phyloP scores from a whole-genome alignment of 495 filamentous ascomycete species.

The Penicillium cinerascens region DNA sequence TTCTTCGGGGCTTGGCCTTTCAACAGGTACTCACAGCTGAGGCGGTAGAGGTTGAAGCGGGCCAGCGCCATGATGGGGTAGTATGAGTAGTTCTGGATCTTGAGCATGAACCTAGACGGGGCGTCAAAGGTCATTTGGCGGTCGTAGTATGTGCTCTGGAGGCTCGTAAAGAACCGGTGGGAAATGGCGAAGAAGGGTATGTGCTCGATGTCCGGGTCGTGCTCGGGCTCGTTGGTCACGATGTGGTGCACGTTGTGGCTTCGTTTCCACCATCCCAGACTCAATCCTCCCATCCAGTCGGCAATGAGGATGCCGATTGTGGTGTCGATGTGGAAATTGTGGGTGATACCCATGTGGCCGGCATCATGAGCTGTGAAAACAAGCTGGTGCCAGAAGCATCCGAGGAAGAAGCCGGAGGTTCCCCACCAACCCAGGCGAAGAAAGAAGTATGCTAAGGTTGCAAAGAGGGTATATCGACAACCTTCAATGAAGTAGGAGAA shows the following conservation, averaged over 20 bases:
- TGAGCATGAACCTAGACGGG: conserved; percentile 65
- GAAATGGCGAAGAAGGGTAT: conserved; percentile 94
- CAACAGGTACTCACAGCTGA: conserved; percentile 81
- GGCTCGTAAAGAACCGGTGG: conserved; percentile 72
- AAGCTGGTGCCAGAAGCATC: conserved; percentile 90
- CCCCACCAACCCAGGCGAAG: conserved; percentile 72
- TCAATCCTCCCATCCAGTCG: conserved; percentile 86
- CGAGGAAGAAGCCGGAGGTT: conserved; percentile 70
- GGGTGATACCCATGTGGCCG: conserved; percentile 96
- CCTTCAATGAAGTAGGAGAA: conserved; percentile 72
- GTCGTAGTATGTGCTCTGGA: conserved; percentile 88
- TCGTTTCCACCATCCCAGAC: conserved; percentile 93
- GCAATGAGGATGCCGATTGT: conserved; percentile 88
- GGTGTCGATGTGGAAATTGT: conserved; percentile 76
- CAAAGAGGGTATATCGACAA: conserved; percentile 72
- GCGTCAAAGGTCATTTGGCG: conserved; percentile 80
- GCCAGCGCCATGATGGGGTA: conserved; percentile 82
- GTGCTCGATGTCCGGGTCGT: conserved; percentile 96
- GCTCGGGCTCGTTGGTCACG: conserved; percentile 92
- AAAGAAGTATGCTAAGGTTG: conserved; percentile 58
- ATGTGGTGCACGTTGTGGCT: conserved; percentile 99
- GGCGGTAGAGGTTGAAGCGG: conserved; percentile 85
- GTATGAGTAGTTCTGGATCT: conserved; percentile 79
- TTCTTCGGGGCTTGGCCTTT: conserved; percentile 72
- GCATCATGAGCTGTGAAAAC: conserved; percentile 96